These are phyloP conservation scores for Hanseniaspora clermontiae DNA, from an alignment of 805 yeast species.

Conservation along the genomic window DNA sequence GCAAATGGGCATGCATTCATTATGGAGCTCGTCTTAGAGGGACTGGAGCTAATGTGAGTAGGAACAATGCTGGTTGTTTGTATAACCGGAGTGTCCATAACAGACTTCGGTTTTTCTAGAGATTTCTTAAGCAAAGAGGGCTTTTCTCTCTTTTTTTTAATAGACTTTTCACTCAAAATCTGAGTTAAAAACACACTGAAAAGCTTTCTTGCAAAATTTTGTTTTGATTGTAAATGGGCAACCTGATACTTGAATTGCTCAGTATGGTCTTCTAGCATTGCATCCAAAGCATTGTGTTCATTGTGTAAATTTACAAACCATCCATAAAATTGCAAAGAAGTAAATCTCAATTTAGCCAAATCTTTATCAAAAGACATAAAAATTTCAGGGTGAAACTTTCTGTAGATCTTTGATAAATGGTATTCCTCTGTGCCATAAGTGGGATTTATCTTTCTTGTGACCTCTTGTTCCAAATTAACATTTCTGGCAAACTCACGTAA, in stretches of 20 bases:
- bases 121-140: background rate
- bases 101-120: background rate
- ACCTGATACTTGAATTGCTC: background rate
- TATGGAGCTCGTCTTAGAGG: background rate
- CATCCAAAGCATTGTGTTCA: constrained; percentile 1
- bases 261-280: background rate
- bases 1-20: background rate
- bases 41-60: background rate
- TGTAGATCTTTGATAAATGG: background rate
- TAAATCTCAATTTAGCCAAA: constrained; percentile 1
- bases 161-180: background rate
- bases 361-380: background rate
- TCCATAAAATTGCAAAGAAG: constrained; percentile 5
- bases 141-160: background rate
- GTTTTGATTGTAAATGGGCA: background rate
- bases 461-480: background rate
- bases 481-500: constrained; percentile 1
- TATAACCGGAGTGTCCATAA: background rate
- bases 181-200: constrained; percentile 1
- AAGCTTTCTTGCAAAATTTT: constrained; percentile 7
- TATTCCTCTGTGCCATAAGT: background rate
- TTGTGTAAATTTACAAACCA: constrained; percentile 6
- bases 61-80: background rate
- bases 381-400: constrained; percentile 8
- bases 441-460: background rate